These are phyloP conservation scores for Corymbia maculata DNA, from an alignment of 345 rosid species.

Conservation along the genomic window DNA sequence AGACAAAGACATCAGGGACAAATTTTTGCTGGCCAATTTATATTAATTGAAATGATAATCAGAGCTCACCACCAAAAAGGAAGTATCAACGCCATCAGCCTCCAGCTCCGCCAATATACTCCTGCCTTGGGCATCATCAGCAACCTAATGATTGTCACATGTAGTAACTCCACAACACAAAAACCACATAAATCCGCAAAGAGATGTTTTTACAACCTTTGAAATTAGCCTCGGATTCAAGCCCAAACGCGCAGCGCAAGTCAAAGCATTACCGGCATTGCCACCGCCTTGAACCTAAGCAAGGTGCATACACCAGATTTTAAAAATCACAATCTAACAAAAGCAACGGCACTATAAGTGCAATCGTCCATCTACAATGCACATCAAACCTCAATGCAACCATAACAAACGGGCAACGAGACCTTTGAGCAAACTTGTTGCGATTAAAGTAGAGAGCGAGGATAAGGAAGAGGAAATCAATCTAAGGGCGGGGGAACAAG, in stretches of 20 bases:
- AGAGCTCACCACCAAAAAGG: constrained; percentile 41
- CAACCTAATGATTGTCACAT: constrained; percentile 17
- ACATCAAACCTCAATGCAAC: neutral
- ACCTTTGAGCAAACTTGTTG: neutral
- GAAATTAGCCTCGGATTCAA: constrained; percentile 52
- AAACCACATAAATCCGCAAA: neutral
- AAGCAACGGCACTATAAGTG: neutral
- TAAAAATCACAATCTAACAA: neutral
- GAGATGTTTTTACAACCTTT: constrained; percentile 19
- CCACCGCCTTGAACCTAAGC: constrained; percentile 69
- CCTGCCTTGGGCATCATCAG: constrained; percentile 49
- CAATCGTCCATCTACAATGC: neutral
- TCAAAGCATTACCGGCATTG: constrained; percentile 57
- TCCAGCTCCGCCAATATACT: constrained; percentile 42
- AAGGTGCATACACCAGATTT: neutral
- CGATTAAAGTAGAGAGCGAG: neutral
- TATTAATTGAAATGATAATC: neutral
- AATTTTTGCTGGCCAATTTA: neutral
- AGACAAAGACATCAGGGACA: neutral
- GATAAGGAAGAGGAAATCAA: neutral
- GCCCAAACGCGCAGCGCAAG: constrained; percentile 58
- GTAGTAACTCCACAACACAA: neutral
- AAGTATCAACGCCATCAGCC: constrained; percentile 56
- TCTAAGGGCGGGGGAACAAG: neutral
- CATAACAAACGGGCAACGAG: neutral